These are phyloP conservation scores for Lachnellula subtilissima DNA, from an alignment of 2,329 filamentous ascomycete species.

Conservation along the genomic window DNA sequence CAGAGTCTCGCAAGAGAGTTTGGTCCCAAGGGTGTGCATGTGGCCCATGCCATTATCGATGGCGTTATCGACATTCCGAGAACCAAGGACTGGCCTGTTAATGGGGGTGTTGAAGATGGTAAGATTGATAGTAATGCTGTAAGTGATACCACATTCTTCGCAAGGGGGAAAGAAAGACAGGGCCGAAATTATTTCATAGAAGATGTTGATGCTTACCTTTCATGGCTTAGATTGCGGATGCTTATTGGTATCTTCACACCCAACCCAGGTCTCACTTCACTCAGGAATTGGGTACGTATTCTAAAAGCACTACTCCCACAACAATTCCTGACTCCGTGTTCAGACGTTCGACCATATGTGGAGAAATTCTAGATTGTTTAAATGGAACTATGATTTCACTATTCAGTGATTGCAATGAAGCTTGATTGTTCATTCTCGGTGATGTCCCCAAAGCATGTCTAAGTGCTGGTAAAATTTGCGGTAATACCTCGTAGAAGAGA, in stretches of 20 bases:
- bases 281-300: constrained; percentile 58
- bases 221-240: neutral
- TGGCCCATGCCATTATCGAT: constrained; percentile 77
- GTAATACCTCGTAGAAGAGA: too few species aligned
- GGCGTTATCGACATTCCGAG: constrained; percentile 78
- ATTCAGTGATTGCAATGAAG: neutral
- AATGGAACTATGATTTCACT: too few species aligned
- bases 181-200: constrained; percentile 34
- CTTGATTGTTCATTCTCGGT: neutral
- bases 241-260: constrained; percentile 76
- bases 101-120: constrained; percentile 45
- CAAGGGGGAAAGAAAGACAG: neutral
- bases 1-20: constrained; percentile 80
- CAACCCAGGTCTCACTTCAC: constrained; percentile 77
- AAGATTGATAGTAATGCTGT: constrained; percentile 74
- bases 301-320: neutral
- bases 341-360: constrained; percentile 66
- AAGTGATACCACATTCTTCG: constrained; percentile 33
- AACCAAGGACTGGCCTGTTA: constrained; percentile 49
- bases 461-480: too few species aligned
- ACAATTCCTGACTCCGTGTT: neutral
- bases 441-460: neutral
- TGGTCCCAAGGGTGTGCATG: constrained; percentile 76
- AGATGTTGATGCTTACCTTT: constrained; percentile 55
- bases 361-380: constrained; percentile 57